These are phyloP conservation scores for Polygonum aviculare DNA, from an alignment of 148 eudicot species.

Conservation along the genomic window DNA sequence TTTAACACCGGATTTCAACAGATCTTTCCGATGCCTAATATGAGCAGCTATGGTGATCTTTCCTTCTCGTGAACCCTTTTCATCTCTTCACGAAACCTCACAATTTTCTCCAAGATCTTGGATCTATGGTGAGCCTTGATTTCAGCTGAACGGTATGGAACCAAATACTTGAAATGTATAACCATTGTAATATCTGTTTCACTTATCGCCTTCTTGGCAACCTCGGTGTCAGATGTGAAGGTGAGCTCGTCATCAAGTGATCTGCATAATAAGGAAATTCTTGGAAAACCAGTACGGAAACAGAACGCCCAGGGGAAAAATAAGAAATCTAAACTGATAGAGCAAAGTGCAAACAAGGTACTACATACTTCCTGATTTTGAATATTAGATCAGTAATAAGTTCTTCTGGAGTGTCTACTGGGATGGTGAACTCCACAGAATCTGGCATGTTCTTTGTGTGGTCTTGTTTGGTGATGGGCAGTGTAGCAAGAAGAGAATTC, in stretches of 20 bases:
- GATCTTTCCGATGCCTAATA: too few species aligned
- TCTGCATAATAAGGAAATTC: neutral
- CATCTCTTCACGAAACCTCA: conserved; percentile 4
- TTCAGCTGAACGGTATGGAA: neutral
- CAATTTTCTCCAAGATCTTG: neutral
- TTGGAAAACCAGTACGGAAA: neutral
- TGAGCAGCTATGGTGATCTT: too few species aligned
- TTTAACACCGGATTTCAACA: too few species aligned
- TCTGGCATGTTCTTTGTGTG: neutral
- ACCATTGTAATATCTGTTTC: neutral
- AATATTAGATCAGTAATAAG: neutral
- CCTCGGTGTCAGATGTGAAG: neutral
- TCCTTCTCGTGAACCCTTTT: neutral
- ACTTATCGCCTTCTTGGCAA: conserved; percentile 6
- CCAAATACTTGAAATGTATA: conserved; percentile 8
- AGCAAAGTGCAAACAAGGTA: neutral
- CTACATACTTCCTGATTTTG: conserved; percentile 7
- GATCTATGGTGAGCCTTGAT: conserved; percentile 5
- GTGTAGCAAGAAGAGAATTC: neutral
- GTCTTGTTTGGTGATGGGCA: neutral
- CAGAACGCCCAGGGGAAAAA: neutral
- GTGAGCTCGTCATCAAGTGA: conserved; percentile 6
- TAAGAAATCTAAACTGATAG: neutral
- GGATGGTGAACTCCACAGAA: conserved; percentile 3
- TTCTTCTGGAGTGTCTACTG: neutral